phyloP scores from a whole-genome alignment of 2,329 filamentous ascomycete species.

The Dothideomycetes sp. region DNA sequence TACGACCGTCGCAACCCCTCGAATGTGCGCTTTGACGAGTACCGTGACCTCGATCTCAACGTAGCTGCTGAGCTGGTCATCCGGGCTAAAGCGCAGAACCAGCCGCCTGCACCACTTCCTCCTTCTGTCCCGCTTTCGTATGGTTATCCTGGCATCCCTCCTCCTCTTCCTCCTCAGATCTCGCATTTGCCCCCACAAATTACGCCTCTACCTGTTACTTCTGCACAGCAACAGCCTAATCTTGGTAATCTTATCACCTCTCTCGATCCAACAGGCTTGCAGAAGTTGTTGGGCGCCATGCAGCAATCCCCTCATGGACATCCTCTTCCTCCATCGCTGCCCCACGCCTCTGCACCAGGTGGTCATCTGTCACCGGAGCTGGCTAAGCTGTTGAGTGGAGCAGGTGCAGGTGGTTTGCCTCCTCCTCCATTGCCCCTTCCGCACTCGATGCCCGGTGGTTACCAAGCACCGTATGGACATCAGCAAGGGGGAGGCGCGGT shows the following conservation, averaged over 20 bases:
- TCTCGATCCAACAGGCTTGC: conserved; percentile 59
- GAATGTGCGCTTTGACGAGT: conserved; percentile 78
- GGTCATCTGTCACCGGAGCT: conserved; percentile 25
- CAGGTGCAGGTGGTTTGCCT: conserved; percentile 5
- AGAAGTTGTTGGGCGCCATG: conserved; percentile 56
- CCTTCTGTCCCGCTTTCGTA: conserved; percentile 22
- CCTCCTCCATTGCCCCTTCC: conserved; percentile 9
- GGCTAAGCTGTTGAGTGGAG: conserved; percentile 24
- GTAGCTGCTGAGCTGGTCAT: conserved; percentile 73
- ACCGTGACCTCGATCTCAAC: conserved; percentile 66
- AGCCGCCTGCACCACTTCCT: conserved; percentile 24
- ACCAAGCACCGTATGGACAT: conserved; percentile 20
- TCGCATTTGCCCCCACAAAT: conserved; percentile 17
- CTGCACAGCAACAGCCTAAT: conserved; percentile 27
- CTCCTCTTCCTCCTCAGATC: too few relatives aligned
- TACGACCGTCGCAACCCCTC: conserved; percentile 72
- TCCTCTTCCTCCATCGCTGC: conserved; percentile 18
- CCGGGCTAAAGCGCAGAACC: conserved; percentile 49
- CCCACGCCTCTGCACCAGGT: conserved; percentile 7
- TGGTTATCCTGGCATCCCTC: conserved; percentile 5
- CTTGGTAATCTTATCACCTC: conserved; percentile 55
- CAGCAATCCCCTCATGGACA: conserved; percentile 28
- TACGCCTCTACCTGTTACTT: conserved; percentile 14
- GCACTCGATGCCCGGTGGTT: too few relatives aligned
- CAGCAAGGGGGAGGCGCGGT: conserved; percentile 11